A percentile compares a stretch with the other conserved stretches of the same genome.
These are phyloP conservation scores for Myxozyma nipponensis DNA, from an alignment of 805 yeast species.

Conservation along the genomic window DNA sequence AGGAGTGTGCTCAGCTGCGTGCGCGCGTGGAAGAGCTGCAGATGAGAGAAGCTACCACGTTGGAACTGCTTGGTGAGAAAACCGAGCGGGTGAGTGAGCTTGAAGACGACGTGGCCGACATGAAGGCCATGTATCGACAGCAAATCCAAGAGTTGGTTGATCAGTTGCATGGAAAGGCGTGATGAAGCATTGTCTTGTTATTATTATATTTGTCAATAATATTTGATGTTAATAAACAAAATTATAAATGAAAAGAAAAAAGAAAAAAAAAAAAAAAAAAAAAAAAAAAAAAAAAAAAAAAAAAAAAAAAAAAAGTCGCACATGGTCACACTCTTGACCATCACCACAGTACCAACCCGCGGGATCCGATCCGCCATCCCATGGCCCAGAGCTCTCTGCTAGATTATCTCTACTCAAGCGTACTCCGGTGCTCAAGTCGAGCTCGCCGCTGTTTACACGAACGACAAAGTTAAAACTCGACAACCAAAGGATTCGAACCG, in stretches of 20 bases:
- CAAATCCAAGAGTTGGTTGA: slow-evolving; percentile 87
- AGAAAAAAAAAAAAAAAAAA: slow-evolving; percentile 7
- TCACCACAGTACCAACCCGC: slow-evolving; percentile 14
- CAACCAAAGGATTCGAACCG: slow-evolving; percentile 30
- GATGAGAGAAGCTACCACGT: slow-evolving; percentile 50
- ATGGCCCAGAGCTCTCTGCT: slow-evolving; percentile 27
- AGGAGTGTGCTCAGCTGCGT: slow-evolving; percentile 49
- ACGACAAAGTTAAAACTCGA: slow-evolving; percentile 10
- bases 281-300: neutral
- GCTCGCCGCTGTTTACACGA: slow-evolving; percentile 20
- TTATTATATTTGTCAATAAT: neutral
- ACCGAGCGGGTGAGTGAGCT: slow-evolving; percentile 81
- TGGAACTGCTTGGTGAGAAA: slow-evolving; percentile 79
- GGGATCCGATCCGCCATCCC: slow-evolving; percentile 29
- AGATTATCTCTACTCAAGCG: slow-evolving; percentile 28
- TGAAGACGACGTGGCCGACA: slow-evolving; percentile 80
- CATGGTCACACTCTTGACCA: slow-evolving; percentile 11
- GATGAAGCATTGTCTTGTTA: neutral
- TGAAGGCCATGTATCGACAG: slow-evolving; percentile 74
- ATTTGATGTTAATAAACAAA: neutral
- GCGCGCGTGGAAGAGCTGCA: slow-evolving; percentile 39
- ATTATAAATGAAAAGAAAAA: neutral
- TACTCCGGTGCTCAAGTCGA: slow-evolving; percentile 21
- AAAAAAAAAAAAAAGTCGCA: slow-evolving; percentile 8
- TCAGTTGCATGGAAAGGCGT: slow-evolving; percentile 46